Percentiles rank a stretch among this genome's conserved stretches.
Conservation (phyloP, 768 basidiomycete genomes). For the Tylopilus sp. region DNA sequence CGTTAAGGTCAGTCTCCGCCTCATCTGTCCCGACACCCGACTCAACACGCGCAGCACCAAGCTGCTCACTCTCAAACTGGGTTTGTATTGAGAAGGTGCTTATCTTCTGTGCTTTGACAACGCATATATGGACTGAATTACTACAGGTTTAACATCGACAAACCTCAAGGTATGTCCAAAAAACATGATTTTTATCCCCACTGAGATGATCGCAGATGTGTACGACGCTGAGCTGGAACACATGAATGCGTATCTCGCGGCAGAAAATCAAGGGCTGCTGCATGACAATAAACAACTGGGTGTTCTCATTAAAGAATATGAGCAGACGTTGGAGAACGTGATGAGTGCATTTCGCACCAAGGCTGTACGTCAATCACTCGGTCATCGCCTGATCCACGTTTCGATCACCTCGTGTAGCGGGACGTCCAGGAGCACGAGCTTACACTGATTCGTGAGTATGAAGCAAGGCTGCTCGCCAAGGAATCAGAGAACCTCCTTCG, state of each 20-base stretch:
- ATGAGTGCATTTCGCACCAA: constrained; percentile 90
- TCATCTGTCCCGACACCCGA: neutral
- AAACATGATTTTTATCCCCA: neutral
- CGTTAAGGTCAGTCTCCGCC: constrained; percentile 63
- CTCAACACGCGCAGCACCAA: constrained; percentile 53
- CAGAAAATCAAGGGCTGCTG: constrained; percentile 81
- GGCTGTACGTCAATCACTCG: constrained; percentile 60
- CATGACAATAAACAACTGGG: constrained; percentile 97
- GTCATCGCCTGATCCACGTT: neutral
- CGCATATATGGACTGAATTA: neutral
- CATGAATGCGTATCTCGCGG: constrained; percentile 74
- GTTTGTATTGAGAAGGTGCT: constrained; percentile 81
- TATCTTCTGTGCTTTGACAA: constrained; percentile 4
- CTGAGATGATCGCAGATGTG: constrained; percentile 53
- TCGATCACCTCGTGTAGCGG: constrained; percentile 48
- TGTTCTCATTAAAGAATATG: constrained; percentile 90
- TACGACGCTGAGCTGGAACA: constrained; percentile 88
- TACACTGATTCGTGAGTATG: constrained; percentile 86
- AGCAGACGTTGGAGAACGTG: constrained; percentile 90
- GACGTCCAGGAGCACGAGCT: constrained; percentile 93
- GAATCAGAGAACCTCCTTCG: constrained; percentile 64
- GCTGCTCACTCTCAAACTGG: constrained; percentile 89
- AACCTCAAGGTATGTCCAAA: constrained; percentile 63
- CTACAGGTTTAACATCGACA: constrained; percentile 79
- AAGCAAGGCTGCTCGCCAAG: constrained; percentile 71